A percentile compares a stretch with the other conserved stretches of the same genome.
phyloP scores from a whole-genome alignment of 306 rosid species.

The Canavalia gladiata region DNA sequence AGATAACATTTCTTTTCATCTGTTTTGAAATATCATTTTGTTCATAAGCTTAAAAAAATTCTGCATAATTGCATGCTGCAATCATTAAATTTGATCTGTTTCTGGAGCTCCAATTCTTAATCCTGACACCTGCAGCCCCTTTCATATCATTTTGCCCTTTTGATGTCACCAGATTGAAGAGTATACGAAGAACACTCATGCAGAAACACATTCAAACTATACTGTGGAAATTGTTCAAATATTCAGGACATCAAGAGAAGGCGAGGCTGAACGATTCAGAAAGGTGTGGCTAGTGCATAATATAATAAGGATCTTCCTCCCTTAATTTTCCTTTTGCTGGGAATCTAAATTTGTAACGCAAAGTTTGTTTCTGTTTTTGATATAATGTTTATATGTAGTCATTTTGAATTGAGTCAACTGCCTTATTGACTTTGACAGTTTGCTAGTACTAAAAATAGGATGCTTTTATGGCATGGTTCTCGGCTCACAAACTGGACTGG shows the following conservation, averaged over 20 bases:
- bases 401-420: slow-evolving; percentile 33
- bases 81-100: slow-evolving; percentile 27
- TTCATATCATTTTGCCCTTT: slow-evolving; percentile 10
- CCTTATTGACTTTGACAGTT: slow-evolving; percentile 63
- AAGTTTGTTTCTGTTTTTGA: slow-evolving; percentile 5
- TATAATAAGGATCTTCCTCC: slow-evolving; percentile 26
- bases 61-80: neutral
- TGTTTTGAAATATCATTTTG: slow-evolving; percentile 24
- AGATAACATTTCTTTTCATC: slow-evolving; percentile 21
- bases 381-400: slow-evolving; percentile 13
- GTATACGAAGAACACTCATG: slow-evolving; percentile 87
- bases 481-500: slow-evolving; percentile 98
- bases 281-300: slow-evolving; percentile 70
- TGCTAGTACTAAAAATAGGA: slow-evolving; percentile 71
- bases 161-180: slow-evolving; percentile 71
- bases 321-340: slow-evolving; percentile 4
- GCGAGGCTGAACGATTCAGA: slow-evolving; percentile 74
- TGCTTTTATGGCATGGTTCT: slow-evolving; percentile 98
- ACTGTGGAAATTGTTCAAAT: slow-evolving; percentile 75
- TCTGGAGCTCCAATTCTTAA: slow-evolving; percentile 36
- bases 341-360: slow-evolving; percentile 26
- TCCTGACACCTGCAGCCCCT: slow-evolving; percentile 13
- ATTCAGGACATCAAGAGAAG: slow-evolving; percentile 73
- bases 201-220: slow-evolving; percentile 87
- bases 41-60: slow-evolving; percentile 1